Conservation (phyloP, 495 filamentous ascomycete genomes). For the Parachaetomium inaequale region DNA sequence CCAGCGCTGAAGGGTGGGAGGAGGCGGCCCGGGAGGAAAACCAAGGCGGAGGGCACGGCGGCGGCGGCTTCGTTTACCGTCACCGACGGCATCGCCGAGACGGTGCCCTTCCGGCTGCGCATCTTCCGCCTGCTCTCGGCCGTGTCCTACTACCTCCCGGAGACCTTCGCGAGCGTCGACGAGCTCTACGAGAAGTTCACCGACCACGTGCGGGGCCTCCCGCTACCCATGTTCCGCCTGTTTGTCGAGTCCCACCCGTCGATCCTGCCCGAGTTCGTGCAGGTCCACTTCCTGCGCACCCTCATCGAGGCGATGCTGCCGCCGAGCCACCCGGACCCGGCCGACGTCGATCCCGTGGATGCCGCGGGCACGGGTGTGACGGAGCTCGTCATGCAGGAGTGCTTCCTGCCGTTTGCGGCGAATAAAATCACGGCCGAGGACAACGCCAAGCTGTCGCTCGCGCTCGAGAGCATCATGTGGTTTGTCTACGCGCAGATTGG, state of each 20-base stretch:
- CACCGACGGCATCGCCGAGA: conserved; percentile 50
- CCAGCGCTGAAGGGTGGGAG: background rate
- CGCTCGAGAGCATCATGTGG: conserved; percentile 68
- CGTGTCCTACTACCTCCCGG: conserved; percentile 27
- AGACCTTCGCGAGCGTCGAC: conserved; percentile 49
- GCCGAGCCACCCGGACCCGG: conserved; percentile 45
- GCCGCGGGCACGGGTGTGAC: conserved; percentile 46
- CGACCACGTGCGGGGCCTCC: conserved; percentile 61
- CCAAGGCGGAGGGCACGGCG: background rate
- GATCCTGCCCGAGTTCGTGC: conserved; percentile 46
- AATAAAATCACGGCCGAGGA: conserved; percentile 59
- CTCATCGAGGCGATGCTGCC: conserved; percentile 63
- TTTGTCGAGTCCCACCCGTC: conserved; percentile 55
- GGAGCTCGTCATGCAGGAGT: conserved; percentile 56
- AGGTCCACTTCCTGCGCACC: conserved; percentile 61
- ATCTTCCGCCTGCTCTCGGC: conserved; percentile 48
- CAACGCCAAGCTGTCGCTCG: conserved; percentile 75
- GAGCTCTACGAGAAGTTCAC: conserved; percentile 67
- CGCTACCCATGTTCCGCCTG: conserved; percentile 67
- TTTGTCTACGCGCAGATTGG: conserved; percentile 47
- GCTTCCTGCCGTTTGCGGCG: conserved; percentile 71
- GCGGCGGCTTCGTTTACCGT: conserved; percentile 3
- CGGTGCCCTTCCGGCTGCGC: conserved; percentile 60
- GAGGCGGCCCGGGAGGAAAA: conserved; percentile 1
- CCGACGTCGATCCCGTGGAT: conserved; percentile 34